Base-by-base conservation (phyloP, 805 yeast species). In the Ogataea kodamae region DNA sequence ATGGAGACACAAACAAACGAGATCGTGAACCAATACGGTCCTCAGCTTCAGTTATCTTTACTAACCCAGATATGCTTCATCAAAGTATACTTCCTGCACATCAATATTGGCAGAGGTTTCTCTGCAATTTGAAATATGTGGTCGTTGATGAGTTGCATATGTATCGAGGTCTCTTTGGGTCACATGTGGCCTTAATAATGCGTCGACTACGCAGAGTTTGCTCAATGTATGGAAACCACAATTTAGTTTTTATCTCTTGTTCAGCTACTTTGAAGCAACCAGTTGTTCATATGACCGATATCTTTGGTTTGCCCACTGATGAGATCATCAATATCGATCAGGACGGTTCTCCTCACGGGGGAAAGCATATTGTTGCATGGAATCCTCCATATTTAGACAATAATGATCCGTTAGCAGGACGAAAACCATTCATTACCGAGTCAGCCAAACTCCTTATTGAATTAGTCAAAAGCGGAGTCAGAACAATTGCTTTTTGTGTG, bases 1-100 rank as follows among this genome's bases (percentile, higher is more conserved):
- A 92, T 60, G 99, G 98, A 7, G 99, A 92, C 57, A 90, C 97
- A 0, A 83, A 81, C 2, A 53, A 64, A 21, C 65, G 64, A 3
- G 64, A 65, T 13, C 66, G 97, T 18, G 57, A 57, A 0, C 47
- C 49, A 13, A 72, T 89, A 12, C 67, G 88, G 35, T 64, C 68
- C 15, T 65, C 67, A 29, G 87, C 95, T 0, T 78, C 81, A 35
- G 81, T 92, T 4, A 78, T 92, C 8, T 87, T 92, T 56, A 86
- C 97, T 0, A 92, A 92, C 51, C 99, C 99, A 0, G 99, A 92
- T 54, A 86, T 89, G 68, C 64, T 92, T 2, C 97, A 92, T 56
- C 72, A 86, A 0, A 78, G 89, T 19, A 76, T 92, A 8, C 60
- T 92, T 11, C 97, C 98, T 0, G 72, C 75, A 33, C 85, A 82